Evolutionary conservation across 2,329 filamentous ascomycete species (phyloP), one percentile per base, ranked within the genome.

Genomic region (Intubia oerlemansii): DNA sequence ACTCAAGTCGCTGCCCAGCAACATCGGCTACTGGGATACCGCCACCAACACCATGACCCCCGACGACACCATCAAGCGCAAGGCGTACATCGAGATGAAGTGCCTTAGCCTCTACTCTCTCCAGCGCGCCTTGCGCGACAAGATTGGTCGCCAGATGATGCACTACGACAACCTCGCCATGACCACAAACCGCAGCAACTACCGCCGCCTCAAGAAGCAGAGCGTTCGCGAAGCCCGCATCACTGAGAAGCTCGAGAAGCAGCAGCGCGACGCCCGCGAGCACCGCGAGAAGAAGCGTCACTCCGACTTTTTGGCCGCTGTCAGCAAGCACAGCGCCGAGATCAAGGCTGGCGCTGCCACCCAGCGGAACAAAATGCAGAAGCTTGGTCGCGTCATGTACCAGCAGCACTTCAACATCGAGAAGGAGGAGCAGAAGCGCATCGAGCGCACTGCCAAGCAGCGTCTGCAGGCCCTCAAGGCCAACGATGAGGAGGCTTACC

Each of bases 401-500:
- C 55, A 64, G 32, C 84, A 92, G 36, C 88, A 98, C 50, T 78
- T 84, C 52, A 80, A 85, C 48, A 95, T 98, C 48, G 88, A 98
- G 51, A 92, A 92, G 56, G 88, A 98, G 59, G 88, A 98, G 55
- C 85, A 95, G 63, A 95, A 92, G 59, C 79, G 88, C 37, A 78
- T 98, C 39, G 88, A 98, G 57, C 69, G 88, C 38, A 98, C 85
- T 8, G 88, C 88, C 38, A 98, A 98, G 62, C 88, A 98, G 53
- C 88, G 88, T 93, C 72, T 98, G 39, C 85, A 95, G 52, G 88
- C 88, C 36, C 65, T 98, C 49, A 95, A 93, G 57, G 85, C 88
- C 43, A 91, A 98, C 70, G 88, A 98, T 50, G 88, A 98, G 57
- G 88, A 95, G 55, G 91, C 88, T 1, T 98, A 98, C 49, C 68